Conservation (phyloP, 2,329 filamentous ascomycete genomes). For the Aspergillus persii region DNA sequence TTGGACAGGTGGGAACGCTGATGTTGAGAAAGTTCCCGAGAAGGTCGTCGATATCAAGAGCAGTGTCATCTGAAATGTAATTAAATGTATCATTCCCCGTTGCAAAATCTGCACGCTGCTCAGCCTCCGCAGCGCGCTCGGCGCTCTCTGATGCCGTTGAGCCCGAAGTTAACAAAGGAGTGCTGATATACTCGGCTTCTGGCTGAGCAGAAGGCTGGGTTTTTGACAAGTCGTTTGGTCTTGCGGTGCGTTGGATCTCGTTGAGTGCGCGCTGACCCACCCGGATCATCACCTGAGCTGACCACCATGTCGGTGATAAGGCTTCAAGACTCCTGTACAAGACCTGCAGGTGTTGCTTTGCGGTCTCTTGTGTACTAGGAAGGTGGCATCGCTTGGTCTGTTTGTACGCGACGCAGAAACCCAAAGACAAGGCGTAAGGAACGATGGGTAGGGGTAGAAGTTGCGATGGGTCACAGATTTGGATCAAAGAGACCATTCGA, state of each 20-base stretch:
- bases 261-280: slow-evolving; percentile 11
- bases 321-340: slow-evolving; percentile 13
- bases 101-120: background rate
- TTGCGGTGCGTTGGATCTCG: slow-evolving; percentile 8
- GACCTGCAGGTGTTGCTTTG: slow-evolving; percentile 6
- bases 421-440: slow-evolving; percentile 16
- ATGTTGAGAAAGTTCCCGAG: background rate
- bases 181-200: background rate
- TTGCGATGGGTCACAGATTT: slow-evolving; percentile 2
- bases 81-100: background rate
- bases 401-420: slow-evolving; percentile 17
- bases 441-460: slow-evolving; percentile 13
- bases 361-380: slow-evolving; percentile 7
- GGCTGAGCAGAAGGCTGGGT: background rate
- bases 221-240: background rate
- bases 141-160: background rate
- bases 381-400: slow-evolving; percentile 13
- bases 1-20: background rate
- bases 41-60: background rate
- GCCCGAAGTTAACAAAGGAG: no score
- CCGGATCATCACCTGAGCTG: slow-evolving; percentile 14
- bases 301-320: slow-evolving; percentile 16
- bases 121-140: no score
- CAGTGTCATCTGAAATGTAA: background rate
- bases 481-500: slow-evolving; percentile 3